A percentile compares a stretch with the other conserved stretches of the same genome.
phyloP scores from a whole-genome alignment of 2,329 filamentous ascomycete genomes.

The Cladorrhinum sp. region DNA sequence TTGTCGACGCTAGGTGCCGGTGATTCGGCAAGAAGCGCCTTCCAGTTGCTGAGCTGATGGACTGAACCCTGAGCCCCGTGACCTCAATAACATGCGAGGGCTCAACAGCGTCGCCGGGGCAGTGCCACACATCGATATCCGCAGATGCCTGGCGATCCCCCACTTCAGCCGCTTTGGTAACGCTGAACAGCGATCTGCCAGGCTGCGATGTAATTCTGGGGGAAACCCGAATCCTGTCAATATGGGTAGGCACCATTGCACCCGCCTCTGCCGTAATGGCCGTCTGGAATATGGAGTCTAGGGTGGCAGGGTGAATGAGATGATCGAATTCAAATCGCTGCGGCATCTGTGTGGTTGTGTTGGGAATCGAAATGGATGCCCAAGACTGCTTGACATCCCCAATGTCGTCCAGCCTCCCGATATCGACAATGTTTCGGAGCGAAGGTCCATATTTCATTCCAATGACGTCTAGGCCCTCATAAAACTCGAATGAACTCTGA shows the following conservation, averaged over 20 bases:
- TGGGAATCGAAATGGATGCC: constrained; percentile 6
- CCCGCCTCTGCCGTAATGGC: constrained; percentile 6
- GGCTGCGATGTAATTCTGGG: constrained; percentile 32
- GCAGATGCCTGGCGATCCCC: neutral
- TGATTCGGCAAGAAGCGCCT: constrained; percentile 46
- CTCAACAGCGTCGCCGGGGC: neutral
- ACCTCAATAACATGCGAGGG: constrained; percentile 29
- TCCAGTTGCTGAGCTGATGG: constrained; percentile 31
- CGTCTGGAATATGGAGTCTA: constrained; percentile 12
- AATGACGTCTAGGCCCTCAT: constrained; percentile 13
- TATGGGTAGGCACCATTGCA: constrained; percentile 14
- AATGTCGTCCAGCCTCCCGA: neutral
- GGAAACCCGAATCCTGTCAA: constrained; percentile 43
- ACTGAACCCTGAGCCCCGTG: constrained; percentile 44
- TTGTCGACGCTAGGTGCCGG: constrained; percentile 47
- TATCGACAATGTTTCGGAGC: constrained; percentile 12
- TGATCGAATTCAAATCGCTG: constrained; percentile 12
- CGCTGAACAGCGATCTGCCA: constrained; percentile 33
- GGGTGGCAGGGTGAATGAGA: constrained; percentile 7
- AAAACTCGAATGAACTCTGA: constrained; percentile 10
- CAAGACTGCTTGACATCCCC: constrained; percentile 3
- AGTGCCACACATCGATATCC: neutral
- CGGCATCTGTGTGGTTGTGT: constrained; percentile 11
- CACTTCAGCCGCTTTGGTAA: neutral
- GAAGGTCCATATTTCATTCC: constrained; percentile 12